Percentiles rank a stretch among this genome's conserved stretches.
Conservation (phyloP, 1,284 basidiomycete species). For the Rhodotorula sp. region DNA sequence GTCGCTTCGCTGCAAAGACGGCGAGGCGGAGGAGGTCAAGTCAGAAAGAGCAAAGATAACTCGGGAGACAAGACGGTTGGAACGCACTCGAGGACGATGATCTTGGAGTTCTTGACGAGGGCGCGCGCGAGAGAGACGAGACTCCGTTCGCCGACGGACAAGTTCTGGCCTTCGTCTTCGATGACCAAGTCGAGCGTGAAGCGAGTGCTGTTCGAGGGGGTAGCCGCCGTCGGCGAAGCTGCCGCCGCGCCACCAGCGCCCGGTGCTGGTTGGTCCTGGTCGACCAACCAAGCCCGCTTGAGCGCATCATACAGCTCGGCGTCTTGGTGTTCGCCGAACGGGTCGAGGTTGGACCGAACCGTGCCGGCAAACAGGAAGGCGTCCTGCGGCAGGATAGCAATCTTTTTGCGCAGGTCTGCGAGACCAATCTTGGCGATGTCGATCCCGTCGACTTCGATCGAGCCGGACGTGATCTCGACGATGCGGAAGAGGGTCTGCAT, state of each 20-base stretch:
- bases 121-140: conserved; percentile 79
- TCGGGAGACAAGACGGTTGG: conserved; percentile 46
- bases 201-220: conserved; percentile 16
- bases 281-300: conserved; percentile 45
- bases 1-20: conserved; percentile 25
- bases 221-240: neutral
- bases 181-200: conserved; percentile 78
- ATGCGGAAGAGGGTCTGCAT: conserved; percentile 63
- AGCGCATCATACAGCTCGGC: conserved; percentile 46
- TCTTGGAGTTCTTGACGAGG: conserved; percentile 70
- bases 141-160: conserved; percentile 66
- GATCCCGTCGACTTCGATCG: conserved; percentile 48
- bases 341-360: conserved; percentile 63
- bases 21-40: neutral
- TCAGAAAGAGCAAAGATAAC: conserved; percentile 10
- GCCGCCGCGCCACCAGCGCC: neutral
- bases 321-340: conserved; percentile 62
- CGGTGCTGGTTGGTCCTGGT: conserved; percentile 19
- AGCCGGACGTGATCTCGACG: conserved; percentile 43
- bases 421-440: conserved; percentile 58
- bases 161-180: conserved; percentile 80
- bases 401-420: conserved; percentile 51
- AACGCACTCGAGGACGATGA: conserved; percentile 79
- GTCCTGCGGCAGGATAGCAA: conserved; percentile 81
- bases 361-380: conserved; percentile 64